Conservation (phyloP, 176 grass and related monocot species). For the Eremochloa ophiuroides region DNA sequence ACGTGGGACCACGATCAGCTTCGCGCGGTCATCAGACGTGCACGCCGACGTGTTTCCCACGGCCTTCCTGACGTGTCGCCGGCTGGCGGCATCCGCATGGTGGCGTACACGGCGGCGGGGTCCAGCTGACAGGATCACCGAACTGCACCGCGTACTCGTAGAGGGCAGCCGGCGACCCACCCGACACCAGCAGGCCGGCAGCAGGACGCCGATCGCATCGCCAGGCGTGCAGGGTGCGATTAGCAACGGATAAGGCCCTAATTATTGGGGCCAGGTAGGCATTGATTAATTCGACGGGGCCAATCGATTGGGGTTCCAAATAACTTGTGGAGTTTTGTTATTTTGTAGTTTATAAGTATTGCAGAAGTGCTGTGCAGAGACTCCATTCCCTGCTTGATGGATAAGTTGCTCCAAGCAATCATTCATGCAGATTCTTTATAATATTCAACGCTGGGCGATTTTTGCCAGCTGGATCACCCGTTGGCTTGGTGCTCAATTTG, state of each 20-base stretch:
- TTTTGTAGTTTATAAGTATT: too few species aligned
- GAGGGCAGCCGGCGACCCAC: conserved; percentile 35
- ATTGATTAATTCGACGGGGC: too few species aligned
- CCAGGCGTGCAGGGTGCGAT: not conserved
- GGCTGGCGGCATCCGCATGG: not conserved
- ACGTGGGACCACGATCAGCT: not conserved
- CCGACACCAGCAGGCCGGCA: not conserved
- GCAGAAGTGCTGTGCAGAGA: too few species aligned
- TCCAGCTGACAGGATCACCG: conserved; percentile 25
- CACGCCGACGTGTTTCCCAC: not conserved
- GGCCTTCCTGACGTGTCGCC: not conserved
- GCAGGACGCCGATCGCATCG: not conserved
- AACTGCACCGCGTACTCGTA: not conserved
- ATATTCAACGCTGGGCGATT: not conserved
- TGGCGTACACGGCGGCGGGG: not conserved
- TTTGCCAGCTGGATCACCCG: not conserved
- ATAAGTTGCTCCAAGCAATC: conserved; percentile 18
- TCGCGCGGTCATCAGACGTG: not conserved
- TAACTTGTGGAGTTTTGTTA: not conserved
- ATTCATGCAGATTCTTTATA: not conserved
- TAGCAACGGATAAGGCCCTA: conserved; percentile 31
- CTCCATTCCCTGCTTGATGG: conserved; percentile 12
- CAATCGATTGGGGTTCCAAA: not conserved
- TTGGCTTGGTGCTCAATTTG: not conserved
- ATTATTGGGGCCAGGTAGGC: conserved; percentile 19